phyloP scores from a whole-genome alignment of 345 rosid species.

The Draba incana region DNA sequence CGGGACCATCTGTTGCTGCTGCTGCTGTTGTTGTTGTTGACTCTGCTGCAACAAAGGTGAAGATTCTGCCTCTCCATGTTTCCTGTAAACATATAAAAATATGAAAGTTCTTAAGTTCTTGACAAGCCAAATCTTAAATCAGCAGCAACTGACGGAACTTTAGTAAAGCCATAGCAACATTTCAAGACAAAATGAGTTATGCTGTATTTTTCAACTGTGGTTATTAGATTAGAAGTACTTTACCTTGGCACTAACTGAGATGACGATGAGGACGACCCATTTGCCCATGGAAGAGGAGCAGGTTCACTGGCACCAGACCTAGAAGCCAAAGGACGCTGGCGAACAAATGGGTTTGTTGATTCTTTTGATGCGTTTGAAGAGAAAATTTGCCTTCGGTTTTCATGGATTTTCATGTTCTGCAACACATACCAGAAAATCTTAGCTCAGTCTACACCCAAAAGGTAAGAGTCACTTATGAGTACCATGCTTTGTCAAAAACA shows the following conservation, averaged over 20 bases:
- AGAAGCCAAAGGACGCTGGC: conserved; percentile 77
- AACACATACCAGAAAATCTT: conserved; percentile 27
- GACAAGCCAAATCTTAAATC: conserved; percentile 9
- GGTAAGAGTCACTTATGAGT: background rate
- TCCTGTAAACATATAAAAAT: conserved; percentile 45
- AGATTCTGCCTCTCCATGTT: conserved; percentile 57
- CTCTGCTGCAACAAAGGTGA: conserved; percentile 55
- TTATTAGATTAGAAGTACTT: background rate
- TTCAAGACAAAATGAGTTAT: conserved; percentile 17
- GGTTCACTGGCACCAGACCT: conserved; percentile 56
- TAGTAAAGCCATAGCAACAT: background rate
- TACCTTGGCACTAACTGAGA: conserved; percentile 50
- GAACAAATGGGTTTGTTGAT: conserved; percentile 69
- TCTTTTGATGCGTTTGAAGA: conserved; percentile 73
- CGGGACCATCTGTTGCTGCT: conserved; percentile 73
- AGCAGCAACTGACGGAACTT: background rate
- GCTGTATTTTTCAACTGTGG: conserved; percentile 14
- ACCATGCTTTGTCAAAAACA: conserved; percentile 1
- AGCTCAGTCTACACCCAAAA: conserved; percentile 18
- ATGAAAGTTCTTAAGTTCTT: conserved; percentile 12
- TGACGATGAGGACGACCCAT: conserved; percentile 54
- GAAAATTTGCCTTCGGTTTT: conserved; percentile 76
- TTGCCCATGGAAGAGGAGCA: conserved; percentile 72
- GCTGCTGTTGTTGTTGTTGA: conserved; percentile 54
- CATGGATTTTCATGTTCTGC: conserved; percentile 83